These are phyloP conservation scores for Mortierella sp. DNA, from an alignment of 371 early-diverging fungal genomes.

Conservation along the genomic window DNA sequence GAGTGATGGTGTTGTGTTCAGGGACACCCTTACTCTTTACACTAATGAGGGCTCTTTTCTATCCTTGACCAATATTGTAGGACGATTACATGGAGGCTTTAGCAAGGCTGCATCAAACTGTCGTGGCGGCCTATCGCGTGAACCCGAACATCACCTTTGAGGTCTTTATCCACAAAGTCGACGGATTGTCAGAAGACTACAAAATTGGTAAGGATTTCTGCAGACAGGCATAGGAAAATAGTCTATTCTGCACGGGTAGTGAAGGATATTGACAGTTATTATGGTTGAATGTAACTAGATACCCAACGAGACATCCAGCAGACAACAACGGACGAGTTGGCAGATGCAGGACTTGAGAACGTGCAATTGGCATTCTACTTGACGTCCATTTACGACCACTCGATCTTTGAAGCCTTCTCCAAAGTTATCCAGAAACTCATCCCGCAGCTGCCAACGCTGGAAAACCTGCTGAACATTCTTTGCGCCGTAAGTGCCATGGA, in stretches of 20 bases:
- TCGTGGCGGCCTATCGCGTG: conserved; percentile 79
- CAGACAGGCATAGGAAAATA: not conserved
- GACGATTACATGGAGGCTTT: conserved; percentile 91
- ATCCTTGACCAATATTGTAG: too few relatives aligned
- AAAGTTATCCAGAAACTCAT: conserved; percentile 95
- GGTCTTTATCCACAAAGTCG: conserved; percentile 96
- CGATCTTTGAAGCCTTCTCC: conserved; percentile 94
- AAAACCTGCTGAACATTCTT: conserved; percentile 92
- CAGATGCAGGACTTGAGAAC: conserved; percentile 83
- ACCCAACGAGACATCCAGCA: conserved; percentile 94
- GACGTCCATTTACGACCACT: conserved; percentile 95
- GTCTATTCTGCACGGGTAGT: too few relatives aligned
- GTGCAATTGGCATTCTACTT: conserved; percentile 86
- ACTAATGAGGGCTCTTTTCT: too few relatives aligned
- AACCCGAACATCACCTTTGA: conserved; percentile 91
- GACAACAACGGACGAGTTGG: conserved; percentile 86
- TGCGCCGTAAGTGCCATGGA: conserved; percentile 89
- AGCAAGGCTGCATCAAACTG: conserved; percentile 76
- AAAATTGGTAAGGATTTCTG: conserved; percentile 84
- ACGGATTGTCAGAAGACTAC: conserved; percentile 94
- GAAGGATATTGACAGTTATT: too few relatives aligned
- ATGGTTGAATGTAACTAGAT: conserved; percentile 72
- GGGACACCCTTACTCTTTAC: too few relatives aligned
- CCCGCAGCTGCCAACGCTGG: conserved; percentile 86
- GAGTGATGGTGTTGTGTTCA: too few relatives aligned